Conservation (phyloP, 306 rosid species). For the Quercus variabilis region DNA sequence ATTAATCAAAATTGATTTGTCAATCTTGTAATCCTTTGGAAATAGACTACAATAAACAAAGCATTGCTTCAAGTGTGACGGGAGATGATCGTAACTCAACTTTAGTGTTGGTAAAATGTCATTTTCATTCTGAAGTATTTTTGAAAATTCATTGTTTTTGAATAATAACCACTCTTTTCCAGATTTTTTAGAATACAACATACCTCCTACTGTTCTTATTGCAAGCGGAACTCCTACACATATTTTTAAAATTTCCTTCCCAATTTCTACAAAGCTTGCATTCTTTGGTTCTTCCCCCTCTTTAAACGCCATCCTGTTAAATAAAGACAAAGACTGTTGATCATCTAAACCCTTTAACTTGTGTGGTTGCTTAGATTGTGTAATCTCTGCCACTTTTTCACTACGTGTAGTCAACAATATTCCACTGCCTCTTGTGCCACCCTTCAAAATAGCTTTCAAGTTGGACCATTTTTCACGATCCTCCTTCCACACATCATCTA, state of each 20-base stretch:
- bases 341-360: background rate
- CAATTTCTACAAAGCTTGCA: background rate
- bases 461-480: background rate
- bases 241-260: background rate
- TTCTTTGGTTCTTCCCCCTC: background rate
- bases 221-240: slow-evolving; percentile 19
- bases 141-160: background rate
- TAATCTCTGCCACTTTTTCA: background rate
- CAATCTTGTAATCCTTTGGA: background rate
- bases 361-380: background rate
- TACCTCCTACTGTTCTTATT: slow-evolving; percentile 1
- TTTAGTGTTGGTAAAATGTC: background rate
- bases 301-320: slow-evolving; percentile 1
- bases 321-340: background rate
- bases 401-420: slow-evolving; percentile 5
- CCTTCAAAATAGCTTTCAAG: background rate
- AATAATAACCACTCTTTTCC: background rate
- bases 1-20: accelerated
- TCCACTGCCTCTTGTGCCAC: slow-evolving; percentile 1
- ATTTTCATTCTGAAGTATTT: background rate
- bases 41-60: slow-evolving; percentile 12
- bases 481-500: slow-evolving; percentile 18
- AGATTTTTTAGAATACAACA: background rate
- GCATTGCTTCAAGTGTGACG: background rate
- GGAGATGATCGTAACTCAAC: background rate